A percentile compares a stretch with the other conserved stretches of the same genome.
These are phyloP conservation scores for Scedosporium boydii DNA, from an alignment of 2,329 filamentous ascomycete genomes.

Conservation along the genomic window DNA sequence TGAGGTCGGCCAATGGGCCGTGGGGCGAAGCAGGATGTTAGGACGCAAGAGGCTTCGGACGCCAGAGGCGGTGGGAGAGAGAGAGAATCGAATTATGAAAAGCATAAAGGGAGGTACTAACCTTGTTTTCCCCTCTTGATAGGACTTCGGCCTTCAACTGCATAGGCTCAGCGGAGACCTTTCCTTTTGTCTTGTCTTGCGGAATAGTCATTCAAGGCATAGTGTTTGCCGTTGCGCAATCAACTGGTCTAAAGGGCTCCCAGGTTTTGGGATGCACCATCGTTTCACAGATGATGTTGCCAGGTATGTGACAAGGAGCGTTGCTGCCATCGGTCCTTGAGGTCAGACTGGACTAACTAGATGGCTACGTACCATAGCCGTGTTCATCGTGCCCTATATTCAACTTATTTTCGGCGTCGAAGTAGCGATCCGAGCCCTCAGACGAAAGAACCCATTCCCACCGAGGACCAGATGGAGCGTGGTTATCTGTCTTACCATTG, in stretches of 20 bases:
- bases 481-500: constrained; percentile 38
- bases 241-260: constrained; percentile 41
- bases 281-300: constrained; percentile 49
- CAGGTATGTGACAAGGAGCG: constrained; percentile 32
- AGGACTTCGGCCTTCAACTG: constrained; percentile 29
- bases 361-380: constrained; percentile 30
- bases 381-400: constrained; percentile 57
- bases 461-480: constrained; percentile 51
- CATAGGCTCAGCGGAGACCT: constrained; percentile 37
- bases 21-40: too few relatives aligned
- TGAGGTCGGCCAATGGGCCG: too few relatives aligned
- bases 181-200: constrained; percentile 46
- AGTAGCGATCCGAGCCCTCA: constrained; percentile 45
- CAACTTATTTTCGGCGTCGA: constrained; percentile 59
- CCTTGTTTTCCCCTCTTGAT: constrained; percentile 10
- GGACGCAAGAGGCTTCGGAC: too few relatives aligned
- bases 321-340: background rate
- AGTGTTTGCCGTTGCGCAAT: constrained; percentile 47
- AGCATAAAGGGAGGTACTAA: background rate
- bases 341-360: constrained; percentile 15
- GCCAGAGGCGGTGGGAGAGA: background rate
- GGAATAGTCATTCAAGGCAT: constrained; percentile 50
- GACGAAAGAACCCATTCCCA: constrained; percentile 42
- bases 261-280: constrained; percentile 41
- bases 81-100: background rate